Conservation (phyloP, 768 basidiomycete species). For the Lactifluus piperatus region DNA sequence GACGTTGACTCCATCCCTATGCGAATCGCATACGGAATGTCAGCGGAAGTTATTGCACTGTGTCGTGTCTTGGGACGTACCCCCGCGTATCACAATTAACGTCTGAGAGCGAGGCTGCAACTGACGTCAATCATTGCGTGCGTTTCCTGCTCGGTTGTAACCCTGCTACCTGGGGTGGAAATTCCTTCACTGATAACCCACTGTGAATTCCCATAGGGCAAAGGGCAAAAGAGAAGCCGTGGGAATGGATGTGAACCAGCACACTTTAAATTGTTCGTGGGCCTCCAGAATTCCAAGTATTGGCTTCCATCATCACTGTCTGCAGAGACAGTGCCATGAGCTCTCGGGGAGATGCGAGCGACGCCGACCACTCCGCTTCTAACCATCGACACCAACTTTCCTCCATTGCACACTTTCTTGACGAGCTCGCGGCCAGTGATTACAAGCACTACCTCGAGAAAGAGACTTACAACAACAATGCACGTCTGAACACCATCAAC, state of each 20-base stretch:
- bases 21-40: no score
- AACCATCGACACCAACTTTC: background rate
- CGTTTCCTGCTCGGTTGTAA: background rate
- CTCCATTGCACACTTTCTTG: background rate
- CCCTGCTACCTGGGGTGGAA: constrained; percentile 7
- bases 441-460: background rate
- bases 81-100: constrained; percentile 3
- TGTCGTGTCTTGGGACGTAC: no score
- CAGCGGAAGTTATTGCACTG: no score
- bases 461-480: background rate
- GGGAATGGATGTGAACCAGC: no score
- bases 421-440: background rate
- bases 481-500: background rate
- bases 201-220: no score
- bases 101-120: background rate
- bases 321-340: background rate
- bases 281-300: no score
- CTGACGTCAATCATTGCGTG: background rate
- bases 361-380: background rate
- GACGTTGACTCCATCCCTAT: no score
- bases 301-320: no score
- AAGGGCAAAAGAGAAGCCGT: no score
- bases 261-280: no score
- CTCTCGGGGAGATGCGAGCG: background rate
- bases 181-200: background rate